Evolutionary conservation across 768 basidiomycete genomes (phyloP), one percentile per base, ranked within the genome.

Genomic region (Calocera viscosa): DNA sequence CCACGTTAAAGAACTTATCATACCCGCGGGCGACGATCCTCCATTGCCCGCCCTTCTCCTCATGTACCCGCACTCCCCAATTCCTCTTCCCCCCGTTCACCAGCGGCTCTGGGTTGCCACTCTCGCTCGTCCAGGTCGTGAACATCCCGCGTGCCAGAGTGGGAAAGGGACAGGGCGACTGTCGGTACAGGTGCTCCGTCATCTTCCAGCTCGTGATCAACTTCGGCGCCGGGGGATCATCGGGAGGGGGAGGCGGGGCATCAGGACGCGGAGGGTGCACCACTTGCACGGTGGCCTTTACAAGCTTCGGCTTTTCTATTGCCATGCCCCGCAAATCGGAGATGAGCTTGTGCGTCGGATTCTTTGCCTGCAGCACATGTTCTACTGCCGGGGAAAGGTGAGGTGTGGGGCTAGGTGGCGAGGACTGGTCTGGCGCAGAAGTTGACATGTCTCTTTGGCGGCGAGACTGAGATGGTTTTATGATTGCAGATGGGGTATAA

Each of bases 1-100:
- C 91, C 33, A 96, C 91, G 74, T 96, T 97, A 81, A 97, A 98
- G 77, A 99, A 98, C 79, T 99, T 99, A 80, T 98, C 96, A 74
- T 99, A 98, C 0, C 95, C 96, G 53, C 96, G 80, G 0, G 83
- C 88, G 1, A 96, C 86, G 67, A 99, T 94, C 26, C 77, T 70
- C 60, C 78, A 72, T 49, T 72, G 68, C 1, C 70, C 71, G 30
- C 69, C 64, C 8, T 49, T 67, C 26, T 64, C 63, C 24, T 67
- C 28, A 16, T 43, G 40, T 8, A 32, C 41, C 38, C 30, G 11
- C 38, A 16, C 65, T 66, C 86, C 78, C 68, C 80, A 76, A 65
- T 73, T 74, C 63, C 68, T 71, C 65, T 40, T 30, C 67, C 80
- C 74, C 47, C 75, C 77, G 41, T 63, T 28, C 24, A 11, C 35